Percentiles rank a stretch among this genome's conserved stretches.
phyloP scores from a whole-genome alignment of 129 eudicot species.

The Arctium minus region DNA sequence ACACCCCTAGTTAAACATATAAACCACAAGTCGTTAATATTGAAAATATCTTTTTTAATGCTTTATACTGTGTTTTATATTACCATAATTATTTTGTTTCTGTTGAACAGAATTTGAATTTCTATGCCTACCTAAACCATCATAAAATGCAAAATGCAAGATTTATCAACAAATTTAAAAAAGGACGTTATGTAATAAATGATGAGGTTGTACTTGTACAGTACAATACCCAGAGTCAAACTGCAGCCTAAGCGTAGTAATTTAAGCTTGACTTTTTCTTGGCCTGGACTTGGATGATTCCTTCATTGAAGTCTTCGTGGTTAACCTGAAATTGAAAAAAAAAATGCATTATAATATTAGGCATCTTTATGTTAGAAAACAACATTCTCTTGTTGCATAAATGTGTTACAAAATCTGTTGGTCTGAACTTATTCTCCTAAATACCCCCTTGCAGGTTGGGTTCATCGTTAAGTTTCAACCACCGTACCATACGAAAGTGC shows the following conservation, averaged over 20 bases:
- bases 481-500: no score
- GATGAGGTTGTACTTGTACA: not conserved
- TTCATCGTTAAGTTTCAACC: no score
- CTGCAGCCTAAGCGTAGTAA: constrained; percentile 49
- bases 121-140: not conserved
- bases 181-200: no score
- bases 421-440: not conserved
- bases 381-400: no score
- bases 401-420: no score
- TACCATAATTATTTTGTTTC: no score
- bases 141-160: not conserved
- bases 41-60: no score
- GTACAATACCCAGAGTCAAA: not conserved
- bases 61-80: no score
- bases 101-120: not conserved
- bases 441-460: not conserved
- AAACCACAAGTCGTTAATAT: no score
- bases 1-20: no score
- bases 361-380: no score
- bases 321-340: constrained; percentile 41
- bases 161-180: not conserved
- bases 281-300: constrained; percentile 74
- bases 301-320: constrained; percentile 80
- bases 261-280: constrained; percentile 72
- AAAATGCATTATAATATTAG: not conserved